Percentiles rank a stretch among this genome's conserved stretches.
Conservation (phyloP, 2,329 filamentous ascomycete species). For the Ambrosiella xylebori region DNA sequence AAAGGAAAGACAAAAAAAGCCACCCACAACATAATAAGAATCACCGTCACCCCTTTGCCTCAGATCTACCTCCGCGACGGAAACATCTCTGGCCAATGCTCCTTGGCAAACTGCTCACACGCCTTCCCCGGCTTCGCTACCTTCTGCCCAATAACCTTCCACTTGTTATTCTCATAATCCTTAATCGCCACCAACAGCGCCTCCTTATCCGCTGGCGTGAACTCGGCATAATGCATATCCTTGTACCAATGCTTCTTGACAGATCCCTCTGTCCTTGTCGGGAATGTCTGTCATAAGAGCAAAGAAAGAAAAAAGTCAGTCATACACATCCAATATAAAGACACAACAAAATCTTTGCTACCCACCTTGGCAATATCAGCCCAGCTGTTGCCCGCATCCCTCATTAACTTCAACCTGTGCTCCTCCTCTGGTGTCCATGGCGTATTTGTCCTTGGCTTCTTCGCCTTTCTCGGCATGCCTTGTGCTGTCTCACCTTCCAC, state of each 20-base stretch:
- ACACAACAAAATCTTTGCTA: slow-evolving; percentile 20
- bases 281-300: slow-evolving; percentile 51
- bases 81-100: slow-evolving; percentile 52
- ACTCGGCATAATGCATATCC: slow-evolving; percentile 99
- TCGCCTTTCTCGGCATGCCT: slow-evolving; percentile 28
- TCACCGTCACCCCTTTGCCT: too few relatives aligned
- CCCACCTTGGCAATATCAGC: slow-evolving; percentile 98
- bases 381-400: slow-evolving; percentile 86
- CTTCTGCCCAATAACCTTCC: slow-evolving; percentile 93
- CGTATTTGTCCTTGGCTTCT: slow-evolving; percentile 96
- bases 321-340: neutral
- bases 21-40: neutral
- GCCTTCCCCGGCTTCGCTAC: slow-evolving; percentile 93
- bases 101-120: slow-evolving; percentile 75
- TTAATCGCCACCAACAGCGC: slow-evolving; percentile 86
- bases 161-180: slow-evolving; percentile 97
- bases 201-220: slow-evolving; percentile 83
- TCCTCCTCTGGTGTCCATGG: slow-evolving; percentile 96
- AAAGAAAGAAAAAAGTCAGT: neutral
- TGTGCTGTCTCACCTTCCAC: neutral
- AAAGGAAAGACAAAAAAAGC: neutral
- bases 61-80: neutral
- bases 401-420: slow-evolving; percentile 79
- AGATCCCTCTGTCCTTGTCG: slow-evolving; percentile 81
- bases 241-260: slow-evolving; percentile 99